Conservation (phyloP, 257 asterid genomes). For the Leptodermis oblonga region DNA sequence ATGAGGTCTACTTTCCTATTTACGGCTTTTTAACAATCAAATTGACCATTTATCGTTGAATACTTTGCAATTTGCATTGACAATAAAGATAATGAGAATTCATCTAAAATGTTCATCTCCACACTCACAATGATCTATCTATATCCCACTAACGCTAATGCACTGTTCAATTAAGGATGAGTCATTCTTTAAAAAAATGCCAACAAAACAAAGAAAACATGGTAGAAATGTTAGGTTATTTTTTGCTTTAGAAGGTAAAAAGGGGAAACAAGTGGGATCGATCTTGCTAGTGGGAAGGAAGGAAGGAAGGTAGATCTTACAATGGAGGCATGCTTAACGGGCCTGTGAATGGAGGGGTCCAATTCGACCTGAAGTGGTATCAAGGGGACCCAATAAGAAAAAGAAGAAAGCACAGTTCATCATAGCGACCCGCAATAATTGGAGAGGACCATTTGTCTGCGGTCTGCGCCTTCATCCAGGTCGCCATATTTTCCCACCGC, state of each 20-base stretch:
- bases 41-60: no score
- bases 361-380: constrained; percentile 66
- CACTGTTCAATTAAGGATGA: no score
- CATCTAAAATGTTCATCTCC: no score
- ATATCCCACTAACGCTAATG: no score
- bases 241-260: no score
- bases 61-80: background rate
- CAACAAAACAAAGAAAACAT: no score
- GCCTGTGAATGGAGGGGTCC: constrained; percentile 49
- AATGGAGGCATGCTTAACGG: constrained; percentile 71
- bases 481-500: constrained; percentile 91
- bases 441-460: constrained; percentile 84
- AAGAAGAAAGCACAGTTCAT: constrained; percentile 76
- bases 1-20: no score
- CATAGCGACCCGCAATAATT: constrained; percentile 65
- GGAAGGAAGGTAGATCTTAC: constrained; percentile 30
- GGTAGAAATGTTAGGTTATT: background rate
- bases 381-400: constrained; percentile 71
- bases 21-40: no score
- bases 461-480: constrained; percentile 94
- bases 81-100: background rate
- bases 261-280: background rate
- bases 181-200: no score
- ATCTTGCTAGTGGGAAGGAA: background rate
- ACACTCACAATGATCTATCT: no score